These are phyloP conservation scores for Schwanniomyces polymorphus DNA, from an alignment of 805 yeast genomes.

Conservation along the genomic window DNA sequence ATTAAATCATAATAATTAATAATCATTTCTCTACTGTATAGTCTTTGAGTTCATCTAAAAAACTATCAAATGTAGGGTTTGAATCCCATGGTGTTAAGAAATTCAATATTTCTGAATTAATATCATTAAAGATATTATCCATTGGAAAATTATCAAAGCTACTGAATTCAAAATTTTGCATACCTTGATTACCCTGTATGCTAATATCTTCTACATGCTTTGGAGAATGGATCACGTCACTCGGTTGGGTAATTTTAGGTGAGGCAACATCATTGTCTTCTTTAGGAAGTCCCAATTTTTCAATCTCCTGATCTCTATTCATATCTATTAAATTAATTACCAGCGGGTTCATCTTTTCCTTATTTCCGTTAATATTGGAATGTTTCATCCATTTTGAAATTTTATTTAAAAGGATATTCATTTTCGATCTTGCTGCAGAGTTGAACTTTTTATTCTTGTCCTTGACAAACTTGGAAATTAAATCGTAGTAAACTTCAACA, in stretches of 20 bases:
- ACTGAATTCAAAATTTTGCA: background rate
- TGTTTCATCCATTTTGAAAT: slow-evolving; percentile 29
- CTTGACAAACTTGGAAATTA: slow-evolving; percentile 15
- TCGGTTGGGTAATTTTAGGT: too few relatives aligned
- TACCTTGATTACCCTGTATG: background rate
- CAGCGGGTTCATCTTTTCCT: slow-evolving; percentile 1
- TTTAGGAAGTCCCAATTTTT: slow-evolving; percentile 26
- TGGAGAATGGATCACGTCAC: slow-evolving; percentile 54
- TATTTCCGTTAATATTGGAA: slow-evolving; percentile 8
- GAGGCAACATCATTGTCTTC: background rate
- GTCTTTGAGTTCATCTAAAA: background rate
- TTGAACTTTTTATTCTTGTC: slow-evolving; percentile 18
- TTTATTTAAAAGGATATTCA: slow-evolving; percentile 19
- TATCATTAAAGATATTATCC: slow-evolving; percentile 30
- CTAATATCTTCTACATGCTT: slow-evolving; percentile 39
- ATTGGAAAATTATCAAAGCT: slow-evolving; percentile 2
- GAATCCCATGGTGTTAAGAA: slow-evolving; percentile 28
- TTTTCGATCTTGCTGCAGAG: slow-evolving; percentile 21
- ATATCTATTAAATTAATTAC: slow-evolving; percentile 27
- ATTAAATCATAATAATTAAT: background rate
- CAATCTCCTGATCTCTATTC: slow-evolving; percentile 32
- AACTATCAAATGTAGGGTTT: slow-evolving; percentile 9
- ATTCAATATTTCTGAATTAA: slow-evolving; percentile 28
- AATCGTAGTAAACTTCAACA: slow-evolving; percentile 19
- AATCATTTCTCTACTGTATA: too few relatives aligned